phyloP scores from a whole-genome alignment of 257 asterid genomes.

The Nicotiana benthamiana region DNA sequence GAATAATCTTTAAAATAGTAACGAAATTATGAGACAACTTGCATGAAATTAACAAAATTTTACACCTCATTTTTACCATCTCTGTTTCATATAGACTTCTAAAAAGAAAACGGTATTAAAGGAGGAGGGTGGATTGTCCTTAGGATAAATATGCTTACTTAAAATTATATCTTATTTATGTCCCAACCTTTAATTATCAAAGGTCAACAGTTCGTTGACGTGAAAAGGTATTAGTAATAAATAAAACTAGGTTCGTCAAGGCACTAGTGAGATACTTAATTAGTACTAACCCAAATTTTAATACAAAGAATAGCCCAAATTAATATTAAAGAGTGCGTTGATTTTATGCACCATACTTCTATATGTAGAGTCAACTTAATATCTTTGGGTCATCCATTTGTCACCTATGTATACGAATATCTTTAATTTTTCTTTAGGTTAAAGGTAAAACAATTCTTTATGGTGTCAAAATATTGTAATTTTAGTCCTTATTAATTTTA shows the following conservation, averaged over 20 bases:
- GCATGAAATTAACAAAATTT: background rate
- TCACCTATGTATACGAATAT: constrained; percentile 5
- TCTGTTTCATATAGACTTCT: background rate
- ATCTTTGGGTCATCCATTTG: constrained; percentile 22
- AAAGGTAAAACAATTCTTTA: background rate
- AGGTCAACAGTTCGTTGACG: constrained; percentile 1
- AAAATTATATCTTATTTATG: background rate
- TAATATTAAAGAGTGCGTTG: background rate
- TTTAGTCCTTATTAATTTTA: background rate
- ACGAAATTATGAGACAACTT: no score
- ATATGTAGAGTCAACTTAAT: constrained; percentile 39
- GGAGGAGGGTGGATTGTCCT: no score
- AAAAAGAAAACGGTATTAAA: background rate
- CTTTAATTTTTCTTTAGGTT: background rate
- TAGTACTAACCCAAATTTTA: constrained; percentile 4
- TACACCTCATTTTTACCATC: background rate
- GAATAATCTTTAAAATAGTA: background rate
- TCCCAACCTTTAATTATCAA: background rate
- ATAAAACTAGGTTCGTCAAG: constrained; percentile 1
- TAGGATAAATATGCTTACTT: no score
- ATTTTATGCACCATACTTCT: background rate
- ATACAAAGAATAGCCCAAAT: constrained; percentile 13
- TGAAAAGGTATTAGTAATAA: constrained; percentile 8
- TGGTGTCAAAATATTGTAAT: background rate
- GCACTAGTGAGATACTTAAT: constrained; percentile 19